Evolutionary conservation across 192 early-diverging fungal genomes (phyloP), one percentile per base, ranked within the genome.

Genomic region (Coemansia sp.): DNA sequence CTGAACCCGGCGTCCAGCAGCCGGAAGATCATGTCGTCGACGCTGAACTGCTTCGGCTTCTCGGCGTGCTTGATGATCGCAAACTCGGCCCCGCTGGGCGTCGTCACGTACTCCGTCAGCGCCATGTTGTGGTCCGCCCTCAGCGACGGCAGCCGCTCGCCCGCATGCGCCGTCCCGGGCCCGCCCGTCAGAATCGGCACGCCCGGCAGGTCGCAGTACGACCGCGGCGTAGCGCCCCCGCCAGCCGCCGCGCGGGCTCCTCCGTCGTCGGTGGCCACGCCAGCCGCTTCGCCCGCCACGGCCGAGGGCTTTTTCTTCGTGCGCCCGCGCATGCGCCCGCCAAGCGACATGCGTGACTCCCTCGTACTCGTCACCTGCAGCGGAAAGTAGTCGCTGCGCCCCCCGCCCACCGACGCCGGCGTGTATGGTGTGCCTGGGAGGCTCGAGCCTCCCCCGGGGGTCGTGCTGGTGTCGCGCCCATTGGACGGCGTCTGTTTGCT

Each of bases 1-100:
- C 85, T 83, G 71, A 90, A 88, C 2, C 93, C 90, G 10, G 87
- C 91, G 13, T 91, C 89, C 25, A 95, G 73, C 21, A 98, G 84
- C 66, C 92, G 86, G 60, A 88, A 86, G 59, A 98, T 95, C 73
- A 92, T 89, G 65, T 94, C 91, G 85, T 98, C 95, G 33, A 98
- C 70, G 67, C 86, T 86, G 66, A 88, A 84, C 72, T 75, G 82
- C 83, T 84, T 89, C 41, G 62, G 66, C 78, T 78, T 84, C 72
- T 77, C 79, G 8, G 79, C 79, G 41, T 84, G 83, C 62, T 60
- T 62, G 64, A 84, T 73, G 13, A 84, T 66, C 16, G 82, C 77
- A 43, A 70, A 69, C 74, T 82, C 73, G 3, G 73, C 77, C n/a
- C 82, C 82, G 28, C 56, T 59, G 18, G 71, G 43, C 21, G 71